Evolutionary conservation across 106 monocot genomes (phyloP).

Genomic region (Amphibolis antarctica): DNA sequence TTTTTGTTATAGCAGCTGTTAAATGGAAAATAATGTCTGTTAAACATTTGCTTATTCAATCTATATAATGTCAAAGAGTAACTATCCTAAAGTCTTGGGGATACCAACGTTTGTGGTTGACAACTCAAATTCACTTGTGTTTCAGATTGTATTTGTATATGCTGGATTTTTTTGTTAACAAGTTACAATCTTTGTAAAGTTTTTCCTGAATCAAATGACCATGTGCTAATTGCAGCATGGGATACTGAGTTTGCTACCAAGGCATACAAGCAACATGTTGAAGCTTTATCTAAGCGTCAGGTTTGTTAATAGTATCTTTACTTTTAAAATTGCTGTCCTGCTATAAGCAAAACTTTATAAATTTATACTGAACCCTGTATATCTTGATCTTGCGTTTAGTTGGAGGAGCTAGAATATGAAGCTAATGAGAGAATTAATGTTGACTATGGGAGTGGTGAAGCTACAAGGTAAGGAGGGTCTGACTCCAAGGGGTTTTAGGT

Average conservation of each 20-base stretch:
- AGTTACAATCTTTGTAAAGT: too few species aligned
- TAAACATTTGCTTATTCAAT: too few species aligned
- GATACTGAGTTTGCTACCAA: slow-evolving; percentile 95
- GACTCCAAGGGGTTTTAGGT: too few species aligned
- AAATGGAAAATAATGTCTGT: too few species aligned
- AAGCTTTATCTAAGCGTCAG: slow-evolving; percentile 93
- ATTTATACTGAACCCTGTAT: neutral
- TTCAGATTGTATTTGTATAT: too few species aligned
- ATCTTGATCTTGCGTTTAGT: slow-evolving; percentile 25
- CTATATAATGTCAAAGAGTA: too few species aligned
- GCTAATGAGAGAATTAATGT: slow-evolving; percentile 29
- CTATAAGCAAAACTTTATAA: neutral
- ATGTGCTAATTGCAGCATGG: slow-evolving; percentile 41
- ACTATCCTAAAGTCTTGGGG: too few species aligned
- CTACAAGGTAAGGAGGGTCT: slow-evolving; percentile 15
- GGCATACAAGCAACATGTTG: slow-evolving; percentile 94
- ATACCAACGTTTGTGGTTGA: too few species aligned
- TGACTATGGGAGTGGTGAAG: slow-evolving; percentile 26
- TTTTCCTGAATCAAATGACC: neutral
- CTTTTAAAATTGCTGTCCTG: neutral
- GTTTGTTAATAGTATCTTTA: slow-evolving; percentile 19
- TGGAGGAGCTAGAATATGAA: slow-evolving; percentile 80
- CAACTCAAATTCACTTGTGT: too few species aligned
- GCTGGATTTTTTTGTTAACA: too few species aligned
- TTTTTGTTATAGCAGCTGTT: too few species aligned